phyloP scores from a whole-genome alignment of 768 basidiomycete species.

The Lanmaoa pseudosensibilis region DNA sequence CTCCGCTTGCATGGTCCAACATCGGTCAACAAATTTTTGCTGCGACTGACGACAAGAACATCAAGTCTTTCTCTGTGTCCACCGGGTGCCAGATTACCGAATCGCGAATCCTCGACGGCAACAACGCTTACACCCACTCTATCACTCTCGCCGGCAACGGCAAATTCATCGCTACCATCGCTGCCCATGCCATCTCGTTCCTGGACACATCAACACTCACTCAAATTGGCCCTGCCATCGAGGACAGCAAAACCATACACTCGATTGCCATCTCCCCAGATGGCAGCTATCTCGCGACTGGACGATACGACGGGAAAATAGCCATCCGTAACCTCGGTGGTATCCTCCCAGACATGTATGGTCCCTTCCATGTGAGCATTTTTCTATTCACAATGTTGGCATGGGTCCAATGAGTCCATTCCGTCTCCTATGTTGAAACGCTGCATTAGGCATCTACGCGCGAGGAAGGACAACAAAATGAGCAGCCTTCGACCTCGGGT shows the following conservation, averaged over 20 bases:
- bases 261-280: not conserved
- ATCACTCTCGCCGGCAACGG: not conserved
- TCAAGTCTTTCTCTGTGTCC: not conserved
- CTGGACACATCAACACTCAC: not conserved
- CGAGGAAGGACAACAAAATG: not conserved
- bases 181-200: not conserved
- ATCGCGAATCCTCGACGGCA: not conserved
- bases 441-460: not conserved
- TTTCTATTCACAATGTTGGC: not conserved
- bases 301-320: not conserved
- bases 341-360: not conserved
- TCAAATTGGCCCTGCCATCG: not conserved
- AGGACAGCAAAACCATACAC: accelerated
- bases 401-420: too few species aligned
- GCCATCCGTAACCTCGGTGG: not conserved
- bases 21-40: not conserved
- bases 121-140: not conserved
- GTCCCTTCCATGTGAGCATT: not conserved
- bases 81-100: not conserved
- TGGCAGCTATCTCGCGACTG: not conserved
- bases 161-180: not conserved
- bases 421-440: not conserved
- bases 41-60: not conserved
- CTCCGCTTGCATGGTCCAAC: not conserved
- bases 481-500: not conserved